A percentile compares a stretch with the other conserved stretches of the same genome.
phyloP scores from a whole-genome alignment of 495 filamentous ascomycete species.

The Symbiotaphrina buchneri region DNA sequence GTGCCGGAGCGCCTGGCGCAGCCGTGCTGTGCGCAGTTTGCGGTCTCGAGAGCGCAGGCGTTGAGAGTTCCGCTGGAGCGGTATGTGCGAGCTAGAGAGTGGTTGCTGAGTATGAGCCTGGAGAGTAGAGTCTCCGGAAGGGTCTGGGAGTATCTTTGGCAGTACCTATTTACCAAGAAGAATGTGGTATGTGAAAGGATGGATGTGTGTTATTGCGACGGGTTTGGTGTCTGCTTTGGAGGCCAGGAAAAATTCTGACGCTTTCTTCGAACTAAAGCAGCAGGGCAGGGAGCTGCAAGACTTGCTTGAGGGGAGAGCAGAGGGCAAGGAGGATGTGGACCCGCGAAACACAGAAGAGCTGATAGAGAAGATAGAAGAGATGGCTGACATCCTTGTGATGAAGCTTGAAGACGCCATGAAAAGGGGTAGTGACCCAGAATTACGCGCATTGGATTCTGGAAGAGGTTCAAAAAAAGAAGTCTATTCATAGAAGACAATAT shows the following conservation, averaged over 20 bases:
- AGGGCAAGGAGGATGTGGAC: conserved; percentile 20
- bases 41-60: conserved; percentile 14
- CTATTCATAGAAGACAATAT: too few relatives aligned
- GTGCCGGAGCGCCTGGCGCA: conserved; percentile 26
- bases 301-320: conserved; percentile 20
- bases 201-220: conserved; percentile 55
- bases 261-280: conserved; percentile 20
- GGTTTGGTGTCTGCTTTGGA: conserved; percentile 56
- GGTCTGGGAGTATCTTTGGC: conserved; percentile 59
- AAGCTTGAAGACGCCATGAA: conserved; percentile 19
- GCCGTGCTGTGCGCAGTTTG: conserved; percentile 45
- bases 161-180: conserved; percentile 35
- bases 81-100: conserved; percentile 42
- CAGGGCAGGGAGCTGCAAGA: too few relatives aligned
- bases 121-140: conserved; percentile 46
- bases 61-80: conserved; percentile 30
- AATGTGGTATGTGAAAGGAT: conserved; percentile 36
- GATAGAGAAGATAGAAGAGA: conserved; percentile 8
- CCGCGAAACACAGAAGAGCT: conserved; percentile 11
- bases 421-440: conserved; percentile 25
- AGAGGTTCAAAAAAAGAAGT: conserved; percentile 27
- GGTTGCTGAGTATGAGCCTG: conserved; percentile 37
- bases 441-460: conserved; percentile 27
- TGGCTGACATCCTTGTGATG: conserved; percentile 15
- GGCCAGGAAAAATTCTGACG: conserved; percentile 25